Base-by-base conservation (phyloP, 2,329 filamentous ascomycete species). In the Plenodomus biglobosus region DNA sequence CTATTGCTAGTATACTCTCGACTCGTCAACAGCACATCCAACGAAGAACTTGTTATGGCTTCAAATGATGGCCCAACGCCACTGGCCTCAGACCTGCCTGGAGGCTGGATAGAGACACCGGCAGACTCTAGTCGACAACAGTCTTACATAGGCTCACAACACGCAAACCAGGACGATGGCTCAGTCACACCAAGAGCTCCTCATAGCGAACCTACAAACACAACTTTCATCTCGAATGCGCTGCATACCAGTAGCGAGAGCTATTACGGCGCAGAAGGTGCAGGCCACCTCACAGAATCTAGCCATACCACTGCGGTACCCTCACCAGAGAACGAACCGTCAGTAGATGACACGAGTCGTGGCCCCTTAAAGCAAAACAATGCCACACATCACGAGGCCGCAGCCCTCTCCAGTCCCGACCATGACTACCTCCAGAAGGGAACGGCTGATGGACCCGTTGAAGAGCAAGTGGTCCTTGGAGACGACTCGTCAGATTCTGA, bases 51-150 rank as follows among this genome's bases (percentile, higher is more conserved):
- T 32, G 47, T 8, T 15, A 71, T 71, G 68, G 54, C 58, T 41
- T 60, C 56, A 17, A 43, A 56, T 36, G 69, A 70, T 10, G 52
- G 46, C 24, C 62, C 67, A 11, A 71, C 67, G n/a, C 67, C 67
- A 16, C 53, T 63, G 16, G 53, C 60, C 6, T 64, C 68, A 20
- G 61, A 68, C 3, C 50, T 71, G 6, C 69, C 68, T 15, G 71
- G 65, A 41, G 68, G 58, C 4, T 72, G 68, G 66, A 63, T 68
- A 41, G 66, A 69, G 15, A 73, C 69, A 39, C 65, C 69, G 15
- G 59, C 55, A 17, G 59, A 65, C n/a, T 34, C 51, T 16, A 53
- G 43, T 40, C 52, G 58, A 41, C 59, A 62, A 19, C 55, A 62
- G 27, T 65, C 62, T 3, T 61, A 64, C 44, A 56, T 53, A 22